Conservation (phyloP, 2,329 filamentous ascomycete genomes). For the Westerdykella ornata region DNA sequence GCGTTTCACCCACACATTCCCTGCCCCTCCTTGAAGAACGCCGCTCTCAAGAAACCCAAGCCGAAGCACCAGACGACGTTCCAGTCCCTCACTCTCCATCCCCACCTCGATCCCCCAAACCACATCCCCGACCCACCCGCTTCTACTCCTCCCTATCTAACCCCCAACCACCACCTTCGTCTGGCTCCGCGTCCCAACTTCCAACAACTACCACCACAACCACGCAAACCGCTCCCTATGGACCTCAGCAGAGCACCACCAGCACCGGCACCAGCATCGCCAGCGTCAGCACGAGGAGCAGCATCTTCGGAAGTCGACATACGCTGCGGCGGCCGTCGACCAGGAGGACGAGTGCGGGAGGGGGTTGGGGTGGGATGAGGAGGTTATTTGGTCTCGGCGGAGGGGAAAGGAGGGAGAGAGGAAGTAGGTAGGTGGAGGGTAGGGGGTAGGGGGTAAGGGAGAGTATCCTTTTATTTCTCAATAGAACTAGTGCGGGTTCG, state of each 20-base stretch:
- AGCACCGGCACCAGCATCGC: not conserved
- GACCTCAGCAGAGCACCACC: not conserved
- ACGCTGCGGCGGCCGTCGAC: not conserved
- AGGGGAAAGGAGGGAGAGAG: not conserved
- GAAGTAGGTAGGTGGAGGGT: not conserved
- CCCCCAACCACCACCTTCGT: not conserved
- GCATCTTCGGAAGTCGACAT: not conserved
- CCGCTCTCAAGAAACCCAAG: no score
- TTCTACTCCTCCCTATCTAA: no score
- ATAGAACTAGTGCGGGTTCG: no score
- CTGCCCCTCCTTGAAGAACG: no score
- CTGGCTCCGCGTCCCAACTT: not conserved
- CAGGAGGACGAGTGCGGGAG: not conserved
- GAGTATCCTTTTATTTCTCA: not conserved
- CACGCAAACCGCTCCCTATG: not conserved
- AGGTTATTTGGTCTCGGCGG: not conserved
- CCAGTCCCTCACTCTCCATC: no score
- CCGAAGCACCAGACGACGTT: no score
- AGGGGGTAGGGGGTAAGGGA: not conserved
- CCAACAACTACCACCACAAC: not conserved
- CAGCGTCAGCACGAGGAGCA: not conserved
- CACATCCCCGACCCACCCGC: no score
- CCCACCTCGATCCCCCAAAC: no score
- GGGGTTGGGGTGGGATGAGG: not conserved
- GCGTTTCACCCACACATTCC: no score